Percentiles rank a stretch among this genome's conserved stretches.
These are phyloP conservation scores for Penicillium verrucosum DNA, from an alignment of 2,329 filamentous ascomycete genomes.

Conservation along the genomic window DNA sequence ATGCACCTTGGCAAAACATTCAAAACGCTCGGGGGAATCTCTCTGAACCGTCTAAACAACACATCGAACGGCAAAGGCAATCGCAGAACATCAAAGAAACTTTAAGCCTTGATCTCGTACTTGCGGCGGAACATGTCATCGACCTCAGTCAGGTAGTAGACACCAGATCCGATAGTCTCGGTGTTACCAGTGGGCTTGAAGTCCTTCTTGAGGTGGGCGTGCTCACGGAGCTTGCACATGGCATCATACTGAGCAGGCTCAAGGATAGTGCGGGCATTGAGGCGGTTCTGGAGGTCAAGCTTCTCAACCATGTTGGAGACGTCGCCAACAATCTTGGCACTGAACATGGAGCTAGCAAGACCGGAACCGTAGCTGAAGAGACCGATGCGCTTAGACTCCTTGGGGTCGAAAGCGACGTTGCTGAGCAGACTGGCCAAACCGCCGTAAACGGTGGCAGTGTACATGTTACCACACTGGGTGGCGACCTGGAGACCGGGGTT, in stretches of 20 bases:
- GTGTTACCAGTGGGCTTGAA: conserved; percentile 67
- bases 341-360: conserved; percentile 71
- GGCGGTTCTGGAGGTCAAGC: conserved; percentile 66
- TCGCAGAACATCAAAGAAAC: conserved; percentile 12
- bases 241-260: conserved; percentile 70
- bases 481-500: conserved; percentile 70
- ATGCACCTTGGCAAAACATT: conserved; percentile 25
- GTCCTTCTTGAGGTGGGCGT: conserved; percentile 78
- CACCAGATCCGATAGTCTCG: conserved; percentile 63
- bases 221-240: conserved; percentile 78
- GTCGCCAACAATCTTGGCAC: conserved; percentile 62
- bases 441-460: conserved; percentile 59
- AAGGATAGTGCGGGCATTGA: conserved; percentile 64
- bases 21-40: conserved; percentile 36
- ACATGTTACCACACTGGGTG: conserved; percentile 69
- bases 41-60: conserved; percentile 33
- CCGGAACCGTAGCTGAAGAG: conserved; percentile 79
- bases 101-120: conserved; percentile 71
- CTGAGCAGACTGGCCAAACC: conserved; percentile 60
- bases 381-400: conserved; percentile 69
- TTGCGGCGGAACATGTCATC: conserved; percentile 83
- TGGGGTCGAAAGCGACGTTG: conserved; percentile 59
- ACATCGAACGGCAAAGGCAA: conserved; percentile 28
- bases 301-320: conserved; percentile 65
- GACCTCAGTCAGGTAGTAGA: conserved; percentile 76